Evolutionary conservation across 2,329 filamentous ascomycete genomes (phyloP).

Genomic region (Aplosporella prunicola): DNA sequence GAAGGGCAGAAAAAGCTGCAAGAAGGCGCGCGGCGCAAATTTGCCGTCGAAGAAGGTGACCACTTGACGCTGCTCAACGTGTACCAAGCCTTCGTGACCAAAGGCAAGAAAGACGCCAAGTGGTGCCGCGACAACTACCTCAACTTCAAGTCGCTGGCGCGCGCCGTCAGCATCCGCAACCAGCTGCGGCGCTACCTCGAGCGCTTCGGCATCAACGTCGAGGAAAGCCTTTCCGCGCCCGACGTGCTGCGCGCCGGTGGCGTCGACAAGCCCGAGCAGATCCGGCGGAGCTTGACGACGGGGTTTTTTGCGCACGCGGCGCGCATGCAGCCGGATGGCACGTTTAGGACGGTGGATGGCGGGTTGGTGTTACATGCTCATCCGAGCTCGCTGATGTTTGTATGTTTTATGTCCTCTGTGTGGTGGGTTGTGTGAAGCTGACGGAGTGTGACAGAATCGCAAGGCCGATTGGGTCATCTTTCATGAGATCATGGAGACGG

Average conservation of each 20-base stretch:
- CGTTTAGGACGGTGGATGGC: constrained; percentile 76
- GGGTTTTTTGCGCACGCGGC: constrained; percentile 93
- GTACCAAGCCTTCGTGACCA: constrained; percentile 80
- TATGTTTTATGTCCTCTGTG: constrained; percentile 26
- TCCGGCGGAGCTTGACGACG: constrained; percentile 73
- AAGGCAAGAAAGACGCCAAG: constrained; percentile 69
- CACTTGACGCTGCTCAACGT: constrained; percentile 87
- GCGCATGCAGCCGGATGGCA: constrained; percentile 87
- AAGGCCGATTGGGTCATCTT: constrained; percentile 97
- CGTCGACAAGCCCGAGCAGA: constrained; percentile 55
- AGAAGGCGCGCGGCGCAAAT: constrained; percentile 67
- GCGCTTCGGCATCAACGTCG: constrained; percentile 64
- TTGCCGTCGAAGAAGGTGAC: constrained; percentile 88
- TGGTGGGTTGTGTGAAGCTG: background rate
- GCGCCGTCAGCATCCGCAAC: constrained; percentile 74
- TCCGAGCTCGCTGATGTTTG: constrained; percentile 85
- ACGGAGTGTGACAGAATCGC: constrained; percentile 58
- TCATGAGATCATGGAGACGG: constrained; percentile 83
- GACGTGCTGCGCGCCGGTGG: constrained; percentile 32
- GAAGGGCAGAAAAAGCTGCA: constrained; percentile 66
- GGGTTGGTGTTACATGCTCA: constrained; percentile 74
- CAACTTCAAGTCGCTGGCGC: constrained; percentile 75
- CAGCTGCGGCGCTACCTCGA: constrained; percentile 84
- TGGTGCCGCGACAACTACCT: constrained; percentile 84
- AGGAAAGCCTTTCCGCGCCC: constrained; percentile 48